These are phyloP conservation scores for Hemileccinum impolitum DNA, from an alignment of 768 basidiomycete species.

Conservation along the genomic window DNA sequence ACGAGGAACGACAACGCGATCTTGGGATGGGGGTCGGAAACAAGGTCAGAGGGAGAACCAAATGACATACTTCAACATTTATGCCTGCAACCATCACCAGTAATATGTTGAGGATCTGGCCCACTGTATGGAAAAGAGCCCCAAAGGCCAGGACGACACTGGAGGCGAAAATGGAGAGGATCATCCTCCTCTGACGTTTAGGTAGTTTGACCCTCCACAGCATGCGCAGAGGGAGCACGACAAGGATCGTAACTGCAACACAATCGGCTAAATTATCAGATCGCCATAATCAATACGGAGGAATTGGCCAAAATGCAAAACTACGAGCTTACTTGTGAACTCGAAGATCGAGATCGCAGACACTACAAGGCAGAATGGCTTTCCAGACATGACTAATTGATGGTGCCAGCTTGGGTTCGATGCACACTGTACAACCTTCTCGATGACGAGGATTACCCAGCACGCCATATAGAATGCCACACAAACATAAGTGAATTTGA, in stretches of 20 bases:
- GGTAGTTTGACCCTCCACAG: constrained; percentile 23
- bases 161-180: constrained; percentile 20
- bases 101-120: constrained; percentile 8
- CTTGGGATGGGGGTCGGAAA: not conserved
- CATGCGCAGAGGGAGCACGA: constrained; percentile 18
- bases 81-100: constrained; percentile 7
- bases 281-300: not conserved
- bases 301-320: not conserved
- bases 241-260: constrained; percentile 12
- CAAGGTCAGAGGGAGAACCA: not conserved
- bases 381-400: not conserved
- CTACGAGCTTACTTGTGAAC: constrained; percentile 11
- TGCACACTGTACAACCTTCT: constrained; percentile 10
- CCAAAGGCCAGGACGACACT: constrained; percentile 14
- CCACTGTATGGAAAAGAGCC: constrained; percentile 13
- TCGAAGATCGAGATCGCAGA: constrained; percentile 8
- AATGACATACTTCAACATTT: constrained; percentile 16
- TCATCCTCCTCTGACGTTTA: constrained; percentile 20
- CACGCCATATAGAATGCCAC: constrained; percentile 3
- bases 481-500: constrained; percentile 9
- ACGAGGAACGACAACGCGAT: constrained; percentile 16
- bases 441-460: constrained; percentile 6
- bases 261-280: constrained; percentile 13
- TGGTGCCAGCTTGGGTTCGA: constrained; percentile 11
- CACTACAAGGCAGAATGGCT: constrained; percentile 10